phyloP scores from a whole-genome alignment of 2,329 filamentous ascomycete species.

The Nemania abortiva region DNA sequence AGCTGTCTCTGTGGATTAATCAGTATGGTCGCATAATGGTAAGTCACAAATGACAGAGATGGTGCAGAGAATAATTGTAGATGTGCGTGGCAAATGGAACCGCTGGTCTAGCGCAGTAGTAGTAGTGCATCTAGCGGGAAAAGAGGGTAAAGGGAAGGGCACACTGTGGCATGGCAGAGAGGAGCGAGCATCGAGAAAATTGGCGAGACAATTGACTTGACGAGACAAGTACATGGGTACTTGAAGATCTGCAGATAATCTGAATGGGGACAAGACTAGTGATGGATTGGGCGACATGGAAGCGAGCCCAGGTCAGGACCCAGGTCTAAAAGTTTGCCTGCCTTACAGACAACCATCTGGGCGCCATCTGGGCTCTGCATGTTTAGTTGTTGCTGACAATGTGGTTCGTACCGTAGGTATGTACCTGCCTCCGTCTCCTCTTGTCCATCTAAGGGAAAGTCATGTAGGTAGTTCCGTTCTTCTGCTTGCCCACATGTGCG shows the following conservation, averaged over 20 bases:
- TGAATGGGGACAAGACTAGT: slow-evolving; percentile 33
- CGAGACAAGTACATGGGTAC: slow-evolving; percentile 33
- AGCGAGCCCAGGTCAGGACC: slow-evolving; percentile 25
- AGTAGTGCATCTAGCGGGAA: not conserved
- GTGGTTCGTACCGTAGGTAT: slow-evolving; percentile 12
- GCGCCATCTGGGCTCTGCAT: slow-evolving; percentile 9
- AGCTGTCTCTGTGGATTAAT: not conserved
- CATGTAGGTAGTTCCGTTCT: not conserved
- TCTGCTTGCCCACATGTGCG: not conserved
- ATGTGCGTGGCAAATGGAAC: slow-evolving; percentile 34
- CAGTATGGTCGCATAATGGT: not conserved
- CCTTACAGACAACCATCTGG: slow-evolving; percentile 18
- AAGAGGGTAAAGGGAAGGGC: slow-evolving; percentile 5
- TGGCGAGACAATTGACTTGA: slow-evolving; percentile 13
- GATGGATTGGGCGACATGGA: slow-evolving; percentile 36
- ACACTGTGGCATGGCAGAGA: slow-evolving; percentile 26
- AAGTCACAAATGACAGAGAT: not conserved
- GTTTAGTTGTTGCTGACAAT: slow-evolving; percentile 22
- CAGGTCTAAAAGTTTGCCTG: slow-evolving; percentile 16
- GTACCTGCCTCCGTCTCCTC: not conserved
- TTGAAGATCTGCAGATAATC: slow-evolving; percentile 41
- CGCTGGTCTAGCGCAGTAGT: not conserved
- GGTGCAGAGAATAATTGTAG: slow-evolving; percentile 23
- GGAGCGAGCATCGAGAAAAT: slow-evolving; percentile 15
- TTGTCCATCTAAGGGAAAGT: not conserved